Percentiles rank a stretch among this genome's conserved stretches.
Evolutionary conservation across 1,284 basidiomycete genomes (phyloP).

Genomic region (Moniliophthora roreri): DNA sequence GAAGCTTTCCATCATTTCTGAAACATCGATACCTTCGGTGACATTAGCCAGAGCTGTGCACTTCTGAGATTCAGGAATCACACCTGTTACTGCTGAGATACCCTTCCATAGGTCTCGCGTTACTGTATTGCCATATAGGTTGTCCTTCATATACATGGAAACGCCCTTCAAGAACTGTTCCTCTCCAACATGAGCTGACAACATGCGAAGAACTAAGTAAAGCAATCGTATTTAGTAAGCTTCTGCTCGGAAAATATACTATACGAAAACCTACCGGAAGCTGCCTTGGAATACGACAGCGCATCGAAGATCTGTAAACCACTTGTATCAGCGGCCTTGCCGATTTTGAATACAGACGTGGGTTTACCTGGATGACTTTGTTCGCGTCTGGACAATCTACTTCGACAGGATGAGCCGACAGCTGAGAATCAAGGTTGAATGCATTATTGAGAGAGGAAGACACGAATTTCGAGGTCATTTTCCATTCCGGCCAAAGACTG

Average conservation of each 20-base stretch:
- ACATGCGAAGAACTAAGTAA: slow-evolving; percentile 88
- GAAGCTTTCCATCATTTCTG: slow-evolving; percentile 91
- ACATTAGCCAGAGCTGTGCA: slow-evolving; percentile 40
- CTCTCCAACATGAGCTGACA: slow-evolving; percentile 87
- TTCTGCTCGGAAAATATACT: slow-evolving; percentile 7
- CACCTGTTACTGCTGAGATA: slow-evolving; percentile 46
- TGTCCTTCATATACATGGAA: slow-evolving; percentile 89
- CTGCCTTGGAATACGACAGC: slow-evolving; percentile 87
- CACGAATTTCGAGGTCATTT: slow-evolving; percentile 70
- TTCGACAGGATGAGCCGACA: slow-evolving; percentile 95
- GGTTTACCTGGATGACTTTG: slow-evolving; percentile 57
- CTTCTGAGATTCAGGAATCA: no score
- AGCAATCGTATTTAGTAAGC: slow-evolving; percentile 35
- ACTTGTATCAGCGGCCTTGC: not conserved
- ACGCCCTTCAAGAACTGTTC: slow-evolving; percentile 87
- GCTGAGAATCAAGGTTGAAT: slow-evolving; percentile 82
- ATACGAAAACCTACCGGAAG: slow-evolving; percentile 49
- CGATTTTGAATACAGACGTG: no score
- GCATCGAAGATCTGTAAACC: slow-evolving; percentile 76
- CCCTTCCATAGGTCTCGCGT: slow-evolving; percentile 92
- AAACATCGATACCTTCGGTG: slow-evolving; percentile 64
- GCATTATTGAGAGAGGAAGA: slow-evolving; percentile 63
- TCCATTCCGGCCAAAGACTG: slow-evolving; percentile 80
- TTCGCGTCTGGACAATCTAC: slow-evolving; percentile 89
- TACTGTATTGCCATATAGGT: slow-evolving; percentile 78